phyloP scores from a whole-genome alignment of 768 basidiomycete species.

The Boletus coccyginus region DNA sequence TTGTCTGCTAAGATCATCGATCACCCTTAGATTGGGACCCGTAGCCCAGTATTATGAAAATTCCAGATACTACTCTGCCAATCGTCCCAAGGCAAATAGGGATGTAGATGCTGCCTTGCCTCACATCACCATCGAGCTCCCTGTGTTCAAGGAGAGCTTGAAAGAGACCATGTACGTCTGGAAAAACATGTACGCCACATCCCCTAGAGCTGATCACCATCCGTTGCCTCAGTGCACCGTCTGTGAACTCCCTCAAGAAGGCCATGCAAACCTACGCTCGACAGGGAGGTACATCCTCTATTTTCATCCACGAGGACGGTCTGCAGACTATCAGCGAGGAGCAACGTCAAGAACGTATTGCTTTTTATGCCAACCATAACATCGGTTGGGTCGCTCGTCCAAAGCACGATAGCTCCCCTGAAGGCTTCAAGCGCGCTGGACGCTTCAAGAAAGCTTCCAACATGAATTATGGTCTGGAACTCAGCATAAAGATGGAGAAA shows the following conservation, averaged over 20 bases:
- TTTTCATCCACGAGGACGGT: conserved; percentile 63
- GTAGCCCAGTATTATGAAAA: conserved; percentile 85
- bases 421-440: conserved; percentile 47
- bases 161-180: conserved; percentile 71
- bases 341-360: conserved; percentile 46
- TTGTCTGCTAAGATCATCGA: conserved; percentile 2
- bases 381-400: conserved; percentile 64
- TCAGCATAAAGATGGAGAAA: conserved; percentile 37
- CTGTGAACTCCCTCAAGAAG: conserved; percentile 66
- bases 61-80: conserved; percentile 77
- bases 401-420: conserved; percentile 34
- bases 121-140: conserved; percentile 78
- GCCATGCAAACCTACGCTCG: conserved; percentile 66
- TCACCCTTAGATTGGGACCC: conserved; percentile 67
- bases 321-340: conserved; percentile 47
- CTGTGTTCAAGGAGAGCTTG: conserved; percentile 84
- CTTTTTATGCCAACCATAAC: conserved; percentile 54
- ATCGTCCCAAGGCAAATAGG: conserved; percentile 55
- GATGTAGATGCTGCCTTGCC: conserved; percentile 64
- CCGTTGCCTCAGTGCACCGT: conserved; percentile 52
- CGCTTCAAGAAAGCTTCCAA: conserved; percentile 95
- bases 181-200: background rate
- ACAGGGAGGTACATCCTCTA: conserved; percentile 57
- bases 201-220: background rate
- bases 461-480: conserved; percentile 73